A percentile compares a stretch with the other conserved stretches of the same genome.
These are phyloP conservation scores for Dactylellina parvicollis DNA, from an alignment of 2,329 filamentous ascomycete genomes.

Conservation along the genomic window DNA sequence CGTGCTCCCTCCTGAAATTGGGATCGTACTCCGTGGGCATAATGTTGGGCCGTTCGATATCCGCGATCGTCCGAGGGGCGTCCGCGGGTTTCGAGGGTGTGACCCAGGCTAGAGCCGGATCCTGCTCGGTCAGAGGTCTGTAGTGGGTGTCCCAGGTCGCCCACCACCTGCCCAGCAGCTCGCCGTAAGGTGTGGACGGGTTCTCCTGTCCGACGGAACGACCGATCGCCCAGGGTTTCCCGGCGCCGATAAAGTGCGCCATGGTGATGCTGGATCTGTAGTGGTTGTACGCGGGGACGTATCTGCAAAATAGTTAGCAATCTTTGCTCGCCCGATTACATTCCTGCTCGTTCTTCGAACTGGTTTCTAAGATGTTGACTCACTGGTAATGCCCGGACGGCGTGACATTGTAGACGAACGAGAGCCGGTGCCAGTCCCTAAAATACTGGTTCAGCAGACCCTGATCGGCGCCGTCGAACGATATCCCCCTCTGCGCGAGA, in stretches of 20 bases:
- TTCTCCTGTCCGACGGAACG: conserved; percentile 64
- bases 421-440: conserved; percentile 82
- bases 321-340: too few relatives aligned
- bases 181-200: conserved; percentile 75
- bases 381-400: conserved; percentile 92
- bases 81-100: conserved; percentile 63
- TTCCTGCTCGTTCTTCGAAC: too few relatives aligned
- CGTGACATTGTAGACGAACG: conserved; percentile 97
- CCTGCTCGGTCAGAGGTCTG: conserved; percentile 61
- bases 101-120: conserved; percentile 36
- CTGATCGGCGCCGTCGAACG: conserved; percentile 97
- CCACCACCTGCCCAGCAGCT: conserved; percentile 92
- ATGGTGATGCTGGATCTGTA: conserved; percentile 89
- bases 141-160: conserved; percentile 91
- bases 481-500: conserved; percentile 85
- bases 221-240: conserved; percentile 86
- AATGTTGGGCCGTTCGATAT: conserved; percentile 28
- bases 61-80: conserved; percentile 40
- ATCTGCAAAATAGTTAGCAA: conserved; percentile 61
- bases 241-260: conserved; percentile 91
- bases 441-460: conserved; percentile 96
- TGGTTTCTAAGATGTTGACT: conserved; percentile 7
- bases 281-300: conserved; percentile 91
- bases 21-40: conserved; percentile 51
- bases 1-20: conserved; percentile 50